Evolutionary conservation across 2,329 filamentous ascomycete genomes (phyloP), one percentile per base, ranked within the genome.

Genomic region (Ophiostoma tasmaniense): DNA sequence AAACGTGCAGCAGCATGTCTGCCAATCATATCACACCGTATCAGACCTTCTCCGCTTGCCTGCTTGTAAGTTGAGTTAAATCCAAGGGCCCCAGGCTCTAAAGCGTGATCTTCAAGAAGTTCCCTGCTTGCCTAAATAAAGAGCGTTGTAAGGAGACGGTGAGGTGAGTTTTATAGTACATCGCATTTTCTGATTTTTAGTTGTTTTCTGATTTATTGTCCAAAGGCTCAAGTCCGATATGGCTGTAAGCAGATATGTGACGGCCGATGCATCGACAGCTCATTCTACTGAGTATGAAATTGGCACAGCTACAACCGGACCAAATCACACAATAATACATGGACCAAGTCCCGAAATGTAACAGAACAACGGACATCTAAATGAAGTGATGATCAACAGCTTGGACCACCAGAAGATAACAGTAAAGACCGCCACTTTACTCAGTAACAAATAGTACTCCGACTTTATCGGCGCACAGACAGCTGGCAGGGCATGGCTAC

Each of bases 21-120:
- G n/a, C 69, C 69, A 69, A 66, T 69, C 59, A 39, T 20, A 64
- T n/a, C 28, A 33, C 25, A 62, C 25, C 14, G 7, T 37, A 20
- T 11, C 61, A 37, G 55, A 55, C n/a, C 50, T 25, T 61, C 55
- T 61, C 55, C 55, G 55, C 55, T 30, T 61, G 25, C 59, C 30
- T 33, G 28, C 30, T 35, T 64, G 61, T 64, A 64, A 64, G 61
- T 64, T 64, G 33, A 64, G 17, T 64, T 37, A 37, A 37, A 22
- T 37, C 20, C 55, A 61, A 61, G 22, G 55, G 55, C 25, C 14
- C 3, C 20, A 6, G 42, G 45, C 45, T 50, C 6, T 4, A 50
- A 10, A 17, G 13, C 22, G 14, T 62, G 59, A 62, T 62, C 59
- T 62, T 62, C 59, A 62, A 33, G 59, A 30, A 62, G 13, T 35